A percentile compares a stretch with the other conserved stretches of the same genome.
Conservation (phyloP, 139 green algal genomes). For the Marvania coccoides region DNA sequence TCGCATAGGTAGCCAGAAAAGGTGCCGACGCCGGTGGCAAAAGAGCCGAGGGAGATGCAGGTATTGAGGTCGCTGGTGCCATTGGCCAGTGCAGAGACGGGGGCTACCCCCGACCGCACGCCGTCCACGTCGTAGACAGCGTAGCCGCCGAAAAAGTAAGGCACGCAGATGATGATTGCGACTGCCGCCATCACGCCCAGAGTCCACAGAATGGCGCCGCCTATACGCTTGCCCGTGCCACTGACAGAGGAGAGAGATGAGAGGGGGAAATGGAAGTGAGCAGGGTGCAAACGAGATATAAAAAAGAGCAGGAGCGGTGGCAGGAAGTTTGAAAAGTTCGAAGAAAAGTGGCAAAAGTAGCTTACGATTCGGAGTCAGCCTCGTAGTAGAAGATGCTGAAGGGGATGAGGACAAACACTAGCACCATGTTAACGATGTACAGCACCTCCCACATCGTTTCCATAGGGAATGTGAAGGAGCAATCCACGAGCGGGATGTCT, state of each 20-base stretch:
- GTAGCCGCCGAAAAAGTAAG: conserved; percentile 80
- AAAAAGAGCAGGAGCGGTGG: neutral
- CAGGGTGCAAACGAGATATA: neutral
- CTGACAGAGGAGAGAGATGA: too few species aligned
- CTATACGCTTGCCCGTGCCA: conserved; percentile 40
- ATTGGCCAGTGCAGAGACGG: conserved; percentile 22
- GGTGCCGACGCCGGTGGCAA: neutral
- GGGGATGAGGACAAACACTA: conserved; percentile 79
- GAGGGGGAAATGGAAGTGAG: neutral
- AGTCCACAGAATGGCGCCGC: conserved; percentile 50
- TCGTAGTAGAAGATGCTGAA: conserved; percentile 98
- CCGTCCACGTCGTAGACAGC: conserved; percentile 73
- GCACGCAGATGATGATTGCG: conserved; percentile 56
- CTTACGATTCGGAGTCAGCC: conserved; percentile 78
- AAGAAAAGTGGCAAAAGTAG: neutral
- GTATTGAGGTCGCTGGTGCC: neutral
- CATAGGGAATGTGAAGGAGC: conserved; percentile 82
- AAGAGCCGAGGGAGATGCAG: neutral
- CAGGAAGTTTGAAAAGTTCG: neutral
- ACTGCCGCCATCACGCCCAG: conserved; percentile 39
- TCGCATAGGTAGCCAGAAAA: neutral
- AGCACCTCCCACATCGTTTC: conserved; percentile 75
- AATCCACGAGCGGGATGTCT: conserved; percentile 58
- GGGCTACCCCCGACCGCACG: conserved; percentile 63
- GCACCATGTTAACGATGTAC: conserved; percentile 76